phyloP scores from a whole-genome alignment of 2,329 filamentous ascomycete species.

The Fusarium sp. region DNA sequence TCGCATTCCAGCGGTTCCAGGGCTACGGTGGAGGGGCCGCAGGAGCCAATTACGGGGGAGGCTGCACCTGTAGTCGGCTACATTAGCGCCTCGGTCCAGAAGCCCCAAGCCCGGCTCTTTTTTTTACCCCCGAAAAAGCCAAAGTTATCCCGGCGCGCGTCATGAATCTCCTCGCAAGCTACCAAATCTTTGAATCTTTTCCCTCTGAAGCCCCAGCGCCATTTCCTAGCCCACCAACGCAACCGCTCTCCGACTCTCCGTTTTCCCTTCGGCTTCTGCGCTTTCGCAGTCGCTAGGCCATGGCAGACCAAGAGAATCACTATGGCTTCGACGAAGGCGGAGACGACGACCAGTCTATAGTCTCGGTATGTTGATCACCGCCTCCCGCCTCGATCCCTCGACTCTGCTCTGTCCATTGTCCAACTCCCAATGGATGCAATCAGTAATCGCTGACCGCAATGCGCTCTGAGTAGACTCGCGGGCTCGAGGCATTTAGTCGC shows the following conservation, averaged over 20 bases:
- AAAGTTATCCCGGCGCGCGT: constrained; percentile 50
- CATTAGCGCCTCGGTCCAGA: constrained; percentile 45
- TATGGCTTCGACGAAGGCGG: constrained; percentile 63
- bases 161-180: constrained; percentile 48
- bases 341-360: constrained; percentile 66
- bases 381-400: constrained; percentile 17
- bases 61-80: constrained; percentile 31
- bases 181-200: constrained; percentile 44
- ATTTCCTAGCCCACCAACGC: constrained; percentile 27
- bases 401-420: constrained; percentile 32
- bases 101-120: constrained; percentile 36
- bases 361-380: constrained; percentile 55
- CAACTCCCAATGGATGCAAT: constrained; percentile 21
- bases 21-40: constrained; percentile 21
- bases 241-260: constrained; percentile 33
- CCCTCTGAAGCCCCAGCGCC: constrained; percentile 29
- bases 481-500: constrained; percentile 91
- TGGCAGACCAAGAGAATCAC: constrained; percentile 61
- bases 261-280: constrained; percentile 44
- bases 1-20: constrained; percentile 38
- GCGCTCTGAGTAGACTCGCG: constrained; percentile 75
- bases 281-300: constrained; percentile 52
- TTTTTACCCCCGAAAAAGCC: constrained; percentile 38
- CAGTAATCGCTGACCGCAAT: constrained; percentile 35
- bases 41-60: constrained; percentile 41